Evolutionary conservation across 2,329 filamentous ascomycete species (phyloP), one percentile per base, ranked within the genome.

Genomic region (Cytospora leucostoma): DNA sequence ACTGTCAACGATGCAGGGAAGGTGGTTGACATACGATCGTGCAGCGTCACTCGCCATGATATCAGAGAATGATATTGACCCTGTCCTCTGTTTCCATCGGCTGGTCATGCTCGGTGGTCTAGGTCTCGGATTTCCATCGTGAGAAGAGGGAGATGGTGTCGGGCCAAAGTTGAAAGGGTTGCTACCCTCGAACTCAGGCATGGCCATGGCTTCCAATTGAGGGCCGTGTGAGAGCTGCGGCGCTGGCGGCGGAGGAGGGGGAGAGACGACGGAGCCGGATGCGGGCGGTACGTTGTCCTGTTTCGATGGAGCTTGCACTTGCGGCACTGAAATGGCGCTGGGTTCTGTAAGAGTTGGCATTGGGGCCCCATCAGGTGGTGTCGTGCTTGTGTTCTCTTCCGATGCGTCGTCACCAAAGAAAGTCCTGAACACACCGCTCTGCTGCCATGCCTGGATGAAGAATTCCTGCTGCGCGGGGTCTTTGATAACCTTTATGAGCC

Each of bases 391-490:
- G n/a, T 65, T 59, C 21, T 66, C 59, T 7, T 55, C 56, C 12
- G 63, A 34, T 33, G 38, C 56, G 10, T 71, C 69, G 51, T 71
- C 70, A 32, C 67, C 69, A 34, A 77, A 77, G 58, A 76, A 75
- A 10, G 73, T 69, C 52, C 67, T 70, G 67, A 75, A 75, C 2
- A 76, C 74, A 32, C 69, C 68, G 64, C 73, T 75, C 62, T 74
- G 70, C 68, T 76, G 74, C 74, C 74, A 76, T 33, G 66, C 68
- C 62, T 69, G 70, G 56, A 77, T 76, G 53, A 75, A 69, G 21
- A 71, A 71, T 33, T 77, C 75, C 58, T 77, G 75, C 62, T 76
- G 74, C 61, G 70, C 68, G 3, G 74, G 70, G 56, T 77, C 74
- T 58, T 71, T 74, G 64, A 77, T 73, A 33, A 74, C 72, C 32